Evolutionary conservation across 306 rosid genomes (phyloP).

Genomic region (Malus orientalis): DNA sequence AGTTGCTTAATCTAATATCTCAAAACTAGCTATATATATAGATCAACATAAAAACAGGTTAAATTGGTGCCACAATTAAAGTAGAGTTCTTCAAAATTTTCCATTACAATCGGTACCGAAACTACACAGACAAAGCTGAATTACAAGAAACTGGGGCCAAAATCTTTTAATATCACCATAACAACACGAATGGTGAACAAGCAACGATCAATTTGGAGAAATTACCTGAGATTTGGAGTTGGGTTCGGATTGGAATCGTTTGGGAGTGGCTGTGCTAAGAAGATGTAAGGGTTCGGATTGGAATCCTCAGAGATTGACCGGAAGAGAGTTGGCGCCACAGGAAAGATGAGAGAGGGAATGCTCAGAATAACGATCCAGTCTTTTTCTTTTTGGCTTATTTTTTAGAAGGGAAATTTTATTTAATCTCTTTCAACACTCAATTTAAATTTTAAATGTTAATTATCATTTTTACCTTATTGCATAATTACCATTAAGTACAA

Average conservation of each 20-base stretch:
- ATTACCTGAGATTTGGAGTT: too few relatives aligned
- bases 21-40: too few relatives aligned
- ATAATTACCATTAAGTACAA: too few relatives aligned
- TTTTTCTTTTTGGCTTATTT: not conserved
- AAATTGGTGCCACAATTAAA: not conserved
- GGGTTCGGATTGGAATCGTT: too few relatives aligned
- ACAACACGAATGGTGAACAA: not conserved
- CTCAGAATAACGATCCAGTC: not conserved
- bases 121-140: not conserved
- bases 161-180: too few relatives aligned
- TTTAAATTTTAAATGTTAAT: too few relatives aligned
- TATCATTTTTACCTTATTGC: too few relatives aligned
- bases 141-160: not conserved
- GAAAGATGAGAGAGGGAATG: not conserved
- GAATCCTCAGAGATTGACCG: not conserved
- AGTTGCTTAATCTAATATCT: not conserved
- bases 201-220: not conserved
- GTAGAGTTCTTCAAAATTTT: too few relatives aligned
- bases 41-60: not conserved
- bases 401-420: too few relatives aligned
- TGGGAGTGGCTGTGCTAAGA: too few relatives aligned
- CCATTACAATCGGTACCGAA: not conserved
- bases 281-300: too few relatives aligned
- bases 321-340: not conserved
- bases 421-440: too few relatives aligned